Evolutionary conservation across 2,329 filamentous ascomycete genomes (phyloP).

Genomic region (Chaetomiaceae sp.): DNA sequence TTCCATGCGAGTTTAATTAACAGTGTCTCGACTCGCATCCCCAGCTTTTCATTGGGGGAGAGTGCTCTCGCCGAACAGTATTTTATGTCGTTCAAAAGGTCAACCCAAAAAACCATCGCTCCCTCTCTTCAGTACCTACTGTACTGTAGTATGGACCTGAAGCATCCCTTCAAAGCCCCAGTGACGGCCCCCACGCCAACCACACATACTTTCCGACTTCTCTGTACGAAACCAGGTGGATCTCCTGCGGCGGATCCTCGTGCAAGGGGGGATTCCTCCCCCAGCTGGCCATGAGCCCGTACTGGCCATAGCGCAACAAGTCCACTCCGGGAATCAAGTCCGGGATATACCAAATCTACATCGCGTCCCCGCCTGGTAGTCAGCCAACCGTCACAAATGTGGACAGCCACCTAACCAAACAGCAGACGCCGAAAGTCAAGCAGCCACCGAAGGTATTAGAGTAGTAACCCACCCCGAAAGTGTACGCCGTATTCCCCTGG

Average conservation of each 20-base stretch:
- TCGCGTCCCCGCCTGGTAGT: too few relatives aligned
- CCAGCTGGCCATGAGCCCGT: conserved; percentile 1
- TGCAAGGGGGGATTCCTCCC: not conserved
- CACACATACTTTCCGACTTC: conserved; percentile 13
- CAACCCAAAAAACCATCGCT: too few relatives aligned
- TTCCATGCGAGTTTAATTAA: too few relatives aligned
- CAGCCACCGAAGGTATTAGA: not conserved
- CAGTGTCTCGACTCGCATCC: too few relatives aligned
- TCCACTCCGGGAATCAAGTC: conserved; percentile 2
- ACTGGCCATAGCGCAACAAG: conserved; percentile 6
- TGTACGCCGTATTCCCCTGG: not conserved
- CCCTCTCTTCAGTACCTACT: too few relatives aligned
- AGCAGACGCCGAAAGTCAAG: too few relatives aligned
- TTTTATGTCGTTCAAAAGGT: too few relatives aligned
- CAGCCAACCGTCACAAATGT: too few relatives aligned
- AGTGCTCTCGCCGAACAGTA: too few relatives aligned
- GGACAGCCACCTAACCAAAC: too few relatives aligned
- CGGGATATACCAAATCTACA: not conserved
- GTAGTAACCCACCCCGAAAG: conserved; percentile 3
- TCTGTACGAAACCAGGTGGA: conserved; percentile 5
- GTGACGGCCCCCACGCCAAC: conserved; percentile 8
- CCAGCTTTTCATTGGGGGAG: too few relatives aligned
- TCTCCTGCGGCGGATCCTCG: not conserved
- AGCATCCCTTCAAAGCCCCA: not conserved
- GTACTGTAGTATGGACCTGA: too few relatives aligned